Base-by-base conservation (phyloP, 257 asterid genomes). In the Paraleonurus japonicus region DNA sequence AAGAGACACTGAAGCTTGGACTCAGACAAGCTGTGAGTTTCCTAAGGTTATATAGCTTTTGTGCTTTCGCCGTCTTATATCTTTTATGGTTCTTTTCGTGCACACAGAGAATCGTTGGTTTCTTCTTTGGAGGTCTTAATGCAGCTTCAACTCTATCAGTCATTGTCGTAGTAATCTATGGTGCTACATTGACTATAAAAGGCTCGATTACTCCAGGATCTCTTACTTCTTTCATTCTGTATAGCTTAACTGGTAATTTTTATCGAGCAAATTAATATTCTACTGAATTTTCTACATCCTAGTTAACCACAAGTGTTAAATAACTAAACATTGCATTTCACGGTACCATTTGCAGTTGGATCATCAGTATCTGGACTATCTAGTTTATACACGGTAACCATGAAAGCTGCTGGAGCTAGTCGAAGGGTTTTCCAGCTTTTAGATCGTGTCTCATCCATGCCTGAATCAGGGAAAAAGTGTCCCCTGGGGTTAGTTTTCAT, bases 371-470 rank as follows among this genome's bases (percentile, higher is more conserved):
- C 97, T 47, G 82, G 86, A 50, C 69, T 91, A 57, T 91, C 96
- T 8, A 86, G 92, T 61, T 72, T 87, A 69, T 89, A 91, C 74
- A 89, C 96, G 17, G 79, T 74, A 16, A 83, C 90, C 61, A 91
- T 91, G 97, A 91, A 89, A 87, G 96, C 97, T 60, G 97, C 97
- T 57, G 96, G 97, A 75, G 96, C 97, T 43, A 91, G 96, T 79
- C 86, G 95, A 81, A 77, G 97, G 68, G 97, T 91, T 81, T 89
- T 89, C 76, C 96, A 89, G 80, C 84, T 91, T 71, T 66, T 91
- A 47, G 97, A 90, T 69, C 92, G 92, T 35, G 84, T 67, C 70
- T 87, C 96, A 17, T 50, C 87, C 81, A 87, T 91, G 91, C 88
- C 91, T 43, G 76, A 79, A 78, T 63, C 96, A 22, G 96, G 96